These are phyloP conservation scores for Colletotrichum scovillei DNA, from an alignment of 2,329 filamentous ascomycete species.

Conservation along the genomic window DNA sequence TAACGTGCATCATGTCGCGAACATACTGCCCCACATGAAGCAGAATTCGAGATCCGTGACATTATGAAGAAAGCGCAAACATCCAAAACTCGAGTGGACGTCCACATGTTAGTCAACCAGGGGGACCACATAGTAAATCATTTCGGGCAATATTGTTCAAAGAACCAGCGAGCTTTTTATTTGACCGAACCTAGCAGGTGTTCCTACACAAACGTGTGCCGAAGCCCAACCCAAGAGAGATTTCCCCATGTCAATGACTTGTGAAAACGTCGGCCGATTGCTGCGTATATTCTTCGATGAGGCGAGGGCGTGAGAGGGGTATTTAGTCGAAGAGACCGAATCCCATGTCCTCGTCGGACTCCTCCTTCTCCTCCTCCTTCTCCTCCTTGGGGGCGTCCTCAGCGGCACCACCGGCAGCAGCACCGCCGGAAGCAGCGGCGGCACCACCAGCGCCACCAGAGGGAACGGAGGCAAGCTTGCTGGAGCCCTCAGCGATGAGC, in stretches of 20 bases:
- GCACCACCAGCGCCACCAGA: conserved; percentile 86
- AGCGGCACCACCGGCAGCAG: conserved; percentile 73
- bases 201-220: conserved; percentile 31
- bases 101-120: not conserved
- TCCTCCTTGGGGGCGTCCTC: conserved; percentile 72
- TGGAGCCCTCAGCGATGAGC: conserved; percentile 90
- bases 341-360: conserved; percentile 50
- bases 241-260: conserved; percentile 46
- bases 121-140: not conserved
- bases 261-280: conserved; percentile 45
- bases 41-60: too few relatives aligned
- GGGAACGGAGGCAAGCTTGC: conserved; percentile 98
- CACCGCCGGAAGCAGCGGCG: conserved; percentile 74
- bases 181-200: conserved; percentile 35
- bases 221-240: conserved; percentile 37
- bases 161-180: conserved; percentile 35
- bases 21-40: too few relatives aligned
- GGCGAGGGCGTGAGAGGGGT: conserved; percentile 44
- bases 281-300: conserved; percentile 47
- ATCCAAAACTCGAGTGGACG: not conserved
- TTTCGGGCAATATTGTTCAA: conserved; percentile 12
- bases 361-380: conserved; percentile 81
- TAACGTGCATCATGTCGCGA: not conserved
- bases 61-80: not conserved
- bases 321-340: conserved; percentile 82